These are phyloP conservation scores for Tilletia walkeri DNA, from an alignment of 1,284 basidiomycete genomes.

Conservation along the genomic window DNA sequence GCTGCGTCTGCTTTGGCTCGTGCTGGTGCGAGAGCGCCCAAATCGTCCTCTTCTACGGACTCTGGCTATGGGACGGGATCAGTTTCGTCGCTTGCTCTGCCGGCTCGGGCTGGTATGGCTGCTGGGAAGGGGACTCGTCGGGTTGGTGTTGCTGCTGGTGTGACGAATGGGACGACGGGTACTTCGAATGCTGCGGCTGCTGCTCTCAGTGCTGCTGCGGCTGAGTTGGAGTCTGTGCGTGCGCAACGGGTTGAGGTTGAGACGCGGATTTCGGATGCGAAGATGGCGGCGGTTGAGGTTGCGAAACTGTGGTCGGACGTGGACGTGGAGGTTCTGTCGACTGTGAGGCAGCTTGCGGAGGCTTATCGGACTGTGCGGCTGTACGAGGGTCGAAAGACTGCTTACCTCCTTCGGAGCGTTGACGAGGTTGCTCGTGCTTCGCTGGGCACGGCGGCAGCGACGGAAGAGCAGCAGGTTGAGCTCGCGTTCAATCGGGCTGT, in stretches of 20 bases:
- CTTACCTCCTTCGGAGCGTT: constrained; percentile 25
- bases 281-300: background rate
- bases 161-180: constrained; percentile 14
- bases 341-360: constrained; percentile 38
- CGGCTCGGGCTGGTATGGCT: background rate
- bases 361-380: constrained; percentile 41
- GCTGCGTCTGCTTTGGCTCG: background rate
- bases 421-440: background rate
- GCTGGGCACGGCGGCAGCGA: background rate
- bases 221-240: background rate
- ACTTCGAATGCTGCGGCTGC: constrained; percentile 27
- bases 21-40: background rate
- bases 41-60: constrained; percentile 11
- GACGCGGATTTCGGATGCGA: constrained; percentile 20
- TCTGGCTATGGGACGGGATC: constrained; percentile 2
- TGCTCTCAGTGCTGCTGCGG: background rate
- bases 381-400: constrained; percentile 35
- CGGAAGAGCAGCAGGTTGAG: constrained; percentile 10
- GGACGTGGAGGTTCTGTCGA: constrained; percentile 29
- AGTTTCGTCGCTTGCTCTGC: background rate
- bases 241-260: constrained; percentile 22
- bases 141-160: background rate
- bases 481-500: background rate
- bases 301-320: constrained; percentile 25
- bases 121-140: constrained; percentile 5